Evolutionary conservation across 257 asterid species (phyloP).

Genomic region (Solanum peruvianum): DNA sequence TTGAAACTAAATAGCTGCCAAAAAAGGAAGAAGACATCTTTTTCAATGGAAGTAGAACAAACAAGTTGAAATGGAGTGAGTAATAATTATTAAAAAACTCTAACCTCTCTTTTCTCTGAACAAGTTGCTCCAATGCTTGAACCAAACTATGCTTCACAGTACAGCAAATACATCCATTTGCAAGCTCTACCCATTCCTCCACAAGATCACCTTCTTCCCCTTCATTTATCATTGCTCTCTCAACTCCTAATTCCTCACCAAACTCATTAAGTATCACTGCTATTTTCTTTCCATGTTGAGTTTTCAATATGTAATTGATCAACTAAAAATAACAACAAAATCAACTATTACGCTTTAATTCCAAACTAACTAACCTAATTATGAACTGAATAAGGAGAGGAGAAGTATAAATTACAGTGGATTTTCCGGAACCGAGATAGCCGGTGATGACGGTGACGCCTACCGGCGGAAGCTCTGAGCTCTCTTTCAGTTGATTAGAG

Average conservation of each 20-base stretch:
- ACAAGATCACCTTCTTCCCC: slow-evolving; percentile 91
- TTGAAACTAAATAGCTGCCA: not conserved
- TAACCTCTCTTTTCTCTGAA: slow-evolving; percentile 91
- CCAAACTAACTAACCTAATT: not conserved
- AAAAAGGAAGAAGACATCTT: not conserved
- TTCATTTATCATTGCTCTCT: slow-evolving; percentile 95
- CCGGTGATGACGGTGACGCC: slow-evolving; percentile 97
- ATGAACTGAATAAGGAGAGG: not conserved
- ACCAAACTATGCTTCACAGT: slow-evolving; percentile 96
- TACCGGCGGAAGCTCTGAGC: slow-evolving; percentile 39
- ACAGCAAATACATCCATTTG: slow-evolving; percentile 94
- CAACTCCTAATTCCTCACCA: slow-evolving; percentile 96
- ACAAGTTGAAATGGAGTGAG: not conserved
- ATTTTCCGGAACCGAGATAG: slow-evolving; percentile 94
- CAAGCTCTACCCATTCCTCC: slow-evolving; percentile 99
- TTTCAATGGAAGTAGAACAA: not conserved
- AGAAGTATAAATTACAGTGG: slow-evolving; percentile 41
- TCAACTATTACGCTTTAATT: rapidly evolving
- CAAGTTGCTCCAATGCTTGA: slow-evolving; percentile 97
- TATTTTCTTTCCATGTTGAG: slow-evolving; percentile 79
- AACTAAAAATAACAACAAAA: slow-evolving; percentile 22
- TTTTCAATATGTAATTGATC: slow-evolving; percentile 68
- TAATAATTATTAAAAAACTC: not conserved
- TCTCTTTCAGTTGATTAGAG: slow-evolving; percentile 8
- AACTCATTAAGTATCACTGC: slow-evolving; percentile 93